Evolutionary conservation across 1,284 basidiomycete species (phyloP).

Genomic region (Prillingera fragicola): DNA sequence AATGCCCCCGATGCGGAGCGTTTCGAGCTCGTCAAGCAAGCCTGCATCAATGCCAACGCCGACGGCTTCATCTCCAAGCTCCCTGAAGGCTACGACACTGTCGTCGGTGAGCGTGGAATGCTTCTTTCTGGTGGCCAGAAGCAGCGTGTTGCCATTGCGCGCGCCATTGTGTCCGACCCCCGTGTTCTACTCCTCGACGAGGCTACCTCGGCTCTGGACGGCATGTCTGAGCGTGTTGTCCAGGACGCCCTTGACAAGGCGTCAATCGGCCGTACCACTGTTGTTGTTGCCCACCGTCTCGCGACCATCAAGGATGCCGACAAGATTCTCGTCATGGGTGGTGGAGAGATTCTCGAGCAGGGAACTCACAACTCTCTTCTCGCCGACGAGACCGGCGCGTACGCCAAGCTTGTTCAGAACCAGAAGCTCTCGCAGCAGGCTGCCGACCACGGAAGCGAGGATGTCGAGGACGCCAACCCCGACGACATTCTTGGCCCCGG

Average conservation of each 20-base stretch:
- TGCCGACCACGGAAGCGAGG: slow-evolving; percentile 1
- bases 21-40: slow-evolving; percentile 73
- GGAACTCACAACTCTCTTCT: slow-evolving; percentile 78
- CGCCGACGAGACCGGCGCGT: slow-evolving; percentile 55
- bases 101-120: slow-evolving; percentile 90
- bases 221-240: slow-evolving; percentile 82
- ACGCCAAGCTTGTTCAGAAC: slow-evolving; percentile 36
- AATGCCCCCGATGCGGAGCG: slow-evolving; percentile 68
- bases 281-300: slow-evolving; percentile 52
- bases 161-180: slow-evolving; percentile 89
- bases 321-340: slow-evolving; percentile 82
- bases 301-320: slow-evolving; percentile 51
- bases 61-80: slow-evolving; percentile 81
- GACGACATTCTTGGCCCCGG: slow-evolving; percentile 1
- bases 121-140: slow-evolving; percentile 90
- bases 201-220: slow-evolving; percentile 85
- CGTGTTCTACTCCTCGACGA: slow-evolving; percentile 44
- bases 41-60: slow-evolving; percentile 84
- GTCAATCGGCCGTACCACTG: slow-evolving; percentile 55
- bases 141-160: slow-evolving; percentile 83
- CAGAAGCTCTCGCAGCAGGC: slow-evolving; percentile 33
- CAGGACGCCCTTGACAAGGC: slow-evolving; percentile 93
- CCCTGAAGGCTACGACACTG: slow-evolving; percentile 79
- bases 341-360: slow-evolving; percentile 72
- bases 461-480: slow-evolving; percentile 4